Percentiles rank a stretch among this genome's conserved stretches.
Conservation (phyloP, 2,329 filamentous ascomycete species). For the Thielaviopsis populi region DNA sequence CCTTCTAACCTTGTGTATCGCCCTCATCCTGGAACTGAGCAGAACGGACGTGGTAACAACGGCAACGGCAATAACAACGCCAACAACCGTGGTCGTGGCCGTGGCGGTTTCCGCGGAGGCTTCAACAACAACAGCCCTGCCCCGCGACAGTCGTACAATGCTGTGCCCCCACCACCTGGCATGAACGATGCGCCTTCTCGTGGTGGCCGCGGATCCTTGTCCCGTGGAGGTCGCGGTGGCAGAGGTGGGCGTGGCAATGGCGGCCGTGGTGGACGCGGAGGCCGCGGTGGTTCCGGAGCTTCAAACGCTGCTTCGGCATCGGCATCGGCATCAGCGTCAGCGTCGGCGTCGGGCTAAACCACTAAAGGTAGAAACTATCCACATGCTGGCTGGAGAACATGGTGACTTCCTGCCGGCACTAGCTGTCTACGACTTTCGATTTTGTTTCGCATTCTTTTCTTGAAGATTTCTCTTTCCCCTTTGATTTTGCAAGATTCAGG, state of each 20-base stretch:
- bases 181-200: slow-evolving; percentile 34
- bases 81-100: slow-evolving; percentile 20
- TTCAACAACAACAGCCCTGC: neutral
- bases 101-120: slow-evolving; percentile 20
- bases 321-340: slow-evolving; percentile 15
- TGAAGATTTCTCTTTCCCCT: neutral
- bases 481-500: neutral
- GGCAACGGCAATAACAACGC: slow-evolving; percentile 21
- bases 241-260: slow-evolving; percentile 23
- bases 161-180: slow-evolving; percentile 44
- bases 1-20: slow-evolving; percentile 16
- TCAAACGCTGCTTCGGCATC: neutral
- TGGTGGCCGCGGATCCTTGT: slow-evolving; percentile 23
- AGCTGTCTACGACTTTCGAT: neutral
- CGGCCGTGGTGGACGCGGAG: slow-evolving; percentile 24
- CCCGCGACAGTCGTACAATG: slow-evolving; percentile 29
- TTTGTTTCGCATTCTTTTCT: neutral
- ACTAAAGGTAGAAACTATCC: slow-evolving; percentile 11
- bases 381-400: neutral
- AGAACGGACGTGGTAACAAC: slow-evolving; percentile 20
- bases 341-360: slow-evolving; percentile 17
- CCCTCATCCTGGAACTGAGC: slow-evolving; percentile 14
- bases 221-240: slow-evolving; percentile 26
- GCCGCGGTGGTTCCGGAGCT: slow-evolving; percentile 22
- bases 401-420: neutral